Conservation (phyloP, 805 yeast species). For the Candida arabinofermentans region DNA sequence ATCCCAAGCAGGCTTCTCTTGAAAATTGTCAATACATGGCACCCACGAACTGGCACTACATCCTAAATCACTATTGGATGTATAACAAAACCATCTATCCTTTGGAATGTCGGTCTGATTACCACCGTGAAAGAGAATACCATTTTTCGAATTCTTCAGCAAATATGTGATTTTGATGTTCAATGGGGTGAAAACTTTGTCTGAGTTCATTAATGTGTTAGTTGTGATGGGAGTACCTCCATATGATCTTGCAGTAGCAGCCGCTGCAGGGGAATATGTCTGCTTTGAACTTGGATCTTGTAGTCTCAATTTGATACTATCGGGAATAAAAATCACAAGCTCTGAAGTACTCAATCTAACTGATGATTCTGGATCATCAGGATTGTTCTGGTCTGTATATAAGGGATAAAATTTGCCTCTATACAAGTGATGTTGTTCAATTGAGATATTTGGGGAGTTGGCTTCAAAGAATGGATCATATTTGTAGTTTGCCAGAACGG, state of each 20-base stretch:
- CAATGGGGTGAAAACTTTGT: constrained; percentile 66
- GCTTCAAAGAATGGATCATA: constrained; percentile 36
- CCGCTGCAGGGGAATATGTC: constrained; percentile 29
- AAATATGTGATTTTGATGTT: constrained; percentile 65
- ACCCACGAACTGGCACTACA: constrained; percentile 94
- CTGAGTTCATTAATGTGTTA: constrained; percentile 33
- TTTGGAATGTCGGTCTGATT: constrained; percentile 40
- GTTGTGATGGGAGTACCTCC: constrained; percentile 32
- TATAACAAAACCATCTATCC: constrained; percentile 77
- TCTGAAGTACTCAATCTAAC: constrained; percentile 54
- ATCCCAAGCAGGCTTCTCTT: constrained; percentile 92
- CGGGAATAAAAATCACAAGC: constrained; percentile 59
- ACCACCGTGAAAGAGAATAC: constrained; percentile 71
- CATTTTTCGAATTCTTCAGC: constrained; percentile 63
- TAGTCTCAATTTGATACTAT: constrained; percentile 54
- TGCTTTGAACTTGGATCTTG: constrained; percentile 44
- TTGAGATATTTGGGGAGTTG: constrained; percentile 36
- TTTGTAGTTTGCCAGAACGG: constrained; percentile 27
- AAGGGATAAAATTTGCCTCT: constrained; percentile 49
- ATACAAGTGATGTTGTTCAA: constrained; percentile 58
- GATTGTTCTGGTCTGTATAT: constrained; percentile 42
- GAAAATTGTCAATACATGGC: constrained; percentile 86
- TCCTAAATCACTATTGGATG: constrained; percentile 73
- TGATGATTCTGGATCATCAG: constrained; percentile 25
- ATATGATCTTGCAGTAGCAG: constrained; percentile 30